A percentile compares a stretch with the other conserved stretches of the same genome.
Evolutionary conservation across 2,329 filamentous ascomycete genomes (phyloP).

Genomic region (Ceratocystis smalleyi): DNA sequence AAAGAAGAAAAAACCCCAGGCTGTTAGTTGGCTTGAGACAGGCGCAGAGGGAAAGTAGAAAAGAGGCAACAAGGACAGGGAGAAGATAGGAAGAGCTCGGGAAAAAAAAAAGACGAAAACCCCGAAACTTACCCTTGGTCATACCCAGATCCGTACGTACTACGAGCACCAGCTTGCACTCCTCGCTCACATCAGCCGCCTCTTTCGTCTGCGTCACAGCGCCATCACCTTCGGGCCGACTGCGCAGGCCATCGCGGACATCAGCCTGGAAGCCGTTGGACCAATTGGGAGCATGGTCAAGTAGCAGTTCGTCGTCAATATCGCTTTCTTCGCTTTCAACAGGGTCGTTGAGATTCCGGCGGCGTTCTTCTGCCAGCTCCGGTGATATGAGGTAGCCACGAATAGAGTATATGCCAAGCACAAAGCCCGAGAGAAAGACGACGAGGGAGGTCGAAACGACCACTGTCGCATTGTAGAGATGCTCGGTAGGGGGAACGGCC

Average conservation of each 20-base stretch:
- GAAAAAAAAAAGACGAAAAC: conserved; percentile 2
- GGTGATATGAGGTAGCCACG: conserved; percentile 45
- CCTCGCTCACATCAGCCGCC: conserved; percentile 41
- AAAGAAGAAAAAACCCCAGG: background rate
- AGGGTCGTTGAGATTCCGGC: conserved; percentile 41
- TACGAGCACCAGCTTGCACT: conserved; percentile 87
- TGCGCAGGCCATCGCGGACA: conserved; percentile 38
- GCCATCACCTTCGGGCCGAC: conserved; percentile 23
- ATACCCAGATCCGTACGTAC: conserved; percentile 91
- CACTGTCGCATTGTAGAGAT: conserved; percentile 35
- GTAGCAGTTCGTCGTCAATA: conserved; percentile 42
- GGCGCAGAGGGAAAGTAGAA: background rate
- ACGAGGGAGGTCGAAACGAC: conserved; percentile 60
- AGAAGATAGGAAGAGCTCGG: background rate
- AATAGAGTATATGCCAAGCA: conserved; percentile 60
- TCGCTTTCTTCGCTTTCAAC: conserved; percentile 56
- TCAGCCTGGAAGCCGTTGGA: conserved; percentile 46
- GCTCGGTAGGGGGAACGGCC: conserved; percentile 26
- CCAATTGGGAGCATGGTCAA: conserved; percentile 56
- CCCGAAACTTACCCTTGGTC: conserved; percentile 61
- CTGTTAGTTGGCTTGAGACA: background rate
- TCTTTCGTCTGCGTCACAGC: conserved; percentile 15
- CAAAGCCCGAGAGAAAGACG: conserved; percentile 61
- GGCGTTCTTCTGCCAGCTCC: conserved; percentile 39
- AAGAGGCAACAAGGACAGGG: background rate